These are phyloP conservation scores for Boletus pseudopeckii DNA, from an alignment of 768 basidiomycete genomes.

Conservation along the genomic window DNA sequence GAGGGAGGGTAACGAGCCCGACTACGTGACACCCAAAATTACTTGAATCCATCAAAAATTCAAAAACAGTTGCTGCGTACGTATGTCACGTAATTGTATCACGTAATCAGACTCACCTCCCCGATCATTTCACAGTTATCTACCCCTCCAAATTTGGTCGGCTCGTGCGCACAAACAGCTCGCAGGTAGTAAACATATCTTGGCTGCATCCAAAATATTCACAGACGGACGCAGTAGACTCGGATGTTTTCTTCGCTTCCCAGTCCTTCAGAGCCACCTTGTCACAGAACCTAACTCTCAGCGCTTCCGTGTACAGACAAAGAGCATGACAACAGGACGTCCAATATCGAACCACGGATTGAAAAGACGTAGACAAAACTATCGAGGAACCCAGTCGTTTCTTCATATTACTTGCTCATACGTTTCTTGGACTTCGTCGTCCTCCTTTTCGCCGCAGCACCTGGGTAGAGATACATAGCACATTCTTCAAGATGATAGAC, in stretches of 20 bases:
- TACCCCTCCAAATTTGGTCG: background rate
- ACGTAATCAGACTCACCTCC: slow-evolving; percentile 21
- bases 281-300: no score
- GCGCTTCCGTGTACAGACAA: background rate
- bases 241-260: slow-evolving; percentile 9
- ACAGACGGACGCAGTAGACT: background rate
- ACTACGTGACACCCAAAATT: slow-evolving; percentile 30
- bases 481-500: background rate
- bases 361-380: background rate
- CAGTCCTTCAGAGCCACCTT: no score
- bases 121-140: slow-evolving; percentile 25
- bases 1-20: slow-evolving; percentile 20
- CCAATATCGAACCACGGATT: background rate
- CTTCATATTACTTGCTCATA: no score
- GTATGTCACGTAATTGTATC: slow-evolving; percentile 28
- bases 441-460: no score
- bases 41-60: slow-evolving; percentile 32
- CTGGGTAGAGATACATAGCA: background rate
- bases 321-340: background rate
- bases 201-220: background rate
- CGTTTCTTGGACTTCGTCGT: background rate
- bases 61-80: slow-evolving; percentile 32
- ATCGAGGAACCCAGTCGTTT: background rate
- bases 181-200: background rate
- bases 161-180: background rate